Conservation (phyloP, 176 grass and related monocot genomes). For the Saccharum spontaneum region DNA sequence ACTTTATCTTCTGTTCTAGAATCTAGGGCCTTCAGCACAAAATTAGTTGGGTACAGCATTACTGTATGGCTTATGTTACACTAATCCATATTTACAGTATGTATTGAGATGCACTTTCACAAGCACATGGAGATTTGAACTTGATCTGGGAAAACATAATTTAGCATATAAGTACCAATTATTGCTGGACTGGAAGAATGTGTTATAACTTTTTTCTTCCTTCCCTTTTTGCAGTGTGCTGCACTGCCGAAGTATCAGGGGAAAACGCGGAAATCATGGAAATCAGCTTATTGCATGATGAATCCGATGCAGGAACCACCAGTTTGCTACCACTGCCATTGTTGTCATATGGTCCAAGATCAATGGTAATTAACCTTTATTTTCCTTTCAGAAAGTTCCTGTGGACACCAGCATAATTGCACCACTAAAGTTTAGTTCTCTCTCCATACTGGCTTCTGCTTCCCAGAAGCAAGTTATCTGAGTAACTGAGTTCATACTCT, state of each 20-base stretch:
- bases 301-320: slow-evolving; percentile 30
- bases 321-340: slow-evolving; percentile 48
- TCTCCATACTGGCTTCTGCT: slow-evolving; percentile 1
- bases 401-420: neutral
- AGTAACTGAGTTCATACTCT: slow-evolving; percentile 3
- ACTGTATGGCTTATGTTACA: neutral
- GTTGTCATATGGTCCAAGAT: slow-evolving; percentile 47
- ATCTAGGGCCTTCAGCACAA: neutral
- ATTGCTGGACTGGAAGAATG: neutral
- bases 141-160: neutral
- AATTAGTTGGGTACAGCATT: neutral
- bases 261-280: slow-evolving; percentile 41
- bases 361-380: slow-evolving; percentile 44
- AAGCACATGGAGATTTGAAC: neutral
- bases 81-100: neutral
- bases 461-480: neutral
- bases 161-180: slow-evolving; percentile 2
- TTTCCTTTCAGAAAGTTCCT: slow-evolving; percentile 9
- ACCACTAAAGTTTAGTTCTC: neutral
- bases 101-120: neutral
- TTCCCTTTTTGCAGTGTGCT: slow-evolving; percentile 37
- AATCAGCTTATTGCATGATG: slow-evolving; percentile 43
- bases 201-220: neutral
- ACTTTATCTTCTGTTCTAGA: slow-evolving; percentile 1
- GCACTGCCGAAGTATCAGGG: slow-evolving; percentile 26